phyloP scores from a whole-genome alignment of 257 asterid species.

The Catharanthus roseus region DNA sequence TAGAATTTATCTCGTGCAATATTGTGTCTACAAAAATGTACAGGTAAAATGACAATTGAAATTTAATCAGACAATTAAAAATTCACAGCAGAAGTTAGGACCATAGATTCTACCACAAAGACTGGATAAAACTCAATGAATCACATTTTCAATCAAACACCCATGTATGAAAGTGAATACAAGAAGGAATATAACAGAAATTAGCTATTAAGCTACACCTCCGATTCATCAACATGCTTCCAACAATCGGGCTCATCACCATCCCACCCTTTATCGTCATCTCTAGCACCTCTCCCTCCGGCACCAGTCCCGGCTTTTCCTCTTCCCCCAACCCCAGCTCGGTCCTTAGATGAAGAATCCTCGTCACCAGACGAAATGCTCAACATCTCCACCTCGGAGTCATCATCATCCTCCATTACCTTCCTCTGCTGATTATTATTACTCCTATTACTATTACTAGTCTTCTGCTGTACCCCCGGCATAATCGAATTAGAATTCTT shows the following conservation, averaged over 20 bases:
- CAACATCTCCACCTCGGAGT: conserved; percentile 93
- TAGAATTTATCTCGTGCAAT: neutral
- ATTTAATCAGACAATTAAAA: neutral
- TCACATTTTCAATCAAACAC: neutral
- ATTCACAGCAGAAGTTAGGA: neutral
- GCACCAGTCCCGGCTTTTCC: conserved; percentile 37
- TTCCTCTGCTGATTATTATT: conserved; percentile 29
- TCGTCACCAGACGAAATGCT: conserved; percentile 98
- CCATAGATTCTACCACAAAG: neutral
- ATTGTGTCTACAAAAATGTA: neutral
- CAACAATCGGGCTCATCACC: conserved; percentile 90
- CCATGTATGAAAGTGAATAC: neutral
- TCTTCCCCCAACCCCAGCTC: conserved; percentile 42
- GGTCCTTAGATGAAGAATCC: conserved; percentile 47
- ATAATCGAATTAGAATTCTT: conserved; percentile 19
- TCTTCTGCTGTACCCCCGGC: conserved; percentile 35
- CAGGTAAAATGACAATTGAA: neutral
- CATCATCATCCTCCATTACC: conserved; percentile 70
- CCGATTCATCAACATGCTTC: conserved; percentile 89
- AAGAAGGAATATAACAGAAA: neutral
- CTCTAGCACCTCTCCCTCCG: conserved; percentile 36
- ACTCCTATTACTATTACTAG: conserved; percentile 19
- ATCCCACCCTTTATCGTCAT: conserved; percentile 70
- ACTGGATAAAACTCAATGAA: neutral
- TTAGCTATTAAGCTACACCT: conserved; percentile 37